These are phyloP conservation scores for Domatiomyces catenatus DNA, from an alignment of 2,329 filamentous ascomycete species.

Conservation along the genomic window DNA sequence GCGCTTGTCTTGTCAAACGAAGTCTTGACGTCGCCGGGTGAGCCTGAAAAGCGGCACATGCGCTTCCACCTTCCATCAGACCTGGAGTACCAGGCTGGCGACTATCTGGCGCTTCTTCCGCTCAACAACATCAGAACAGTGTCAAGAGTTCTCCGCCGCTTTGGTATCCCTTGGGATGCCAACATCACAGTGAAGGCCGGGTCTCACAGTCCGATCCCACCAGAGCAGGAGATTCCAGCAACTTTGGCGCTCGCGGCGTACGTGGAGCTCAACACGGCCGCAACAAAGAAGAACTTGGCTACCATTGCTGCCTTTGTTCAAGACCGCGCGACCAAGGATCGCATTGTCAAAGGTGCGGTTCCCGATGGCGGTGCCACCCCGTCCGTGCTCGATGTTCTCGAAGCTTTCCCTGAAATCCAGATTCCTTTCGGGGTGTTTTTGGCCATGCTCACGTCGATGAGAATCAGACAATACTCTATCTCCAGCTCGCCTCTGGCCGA, in stretches of 20 bases:
- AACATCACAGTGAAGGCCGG: slow-evolving; percentile 45
- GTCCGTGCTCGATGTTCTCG: slow-evolving; percentile 49
- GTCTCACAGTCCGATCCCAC: slow-evolving; percentile 39
- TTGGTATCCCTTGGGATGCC: slow-evolving; percentile 54
- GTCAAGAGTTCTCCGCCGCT: slow-evolving; percentile 46
- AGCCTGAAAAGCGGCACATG: slow-evolving; percentile 47
- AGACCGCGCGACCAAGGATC: slow-evolving; percentile 2
- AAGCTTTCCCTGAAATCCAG: slow-evolving; percentile 43
- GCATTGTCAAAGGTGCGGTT: neutral
- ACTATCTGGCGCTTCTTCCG: slow-evolving; percentile 61
- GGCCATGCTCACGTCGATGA: slow-evolving; percentile 59
- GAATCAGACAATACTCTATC: slow-evolving; percentile 64
- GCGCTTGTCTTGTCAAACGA: slow-evolving; percentile 42
- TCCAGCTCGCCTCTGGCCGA: slow-evolving; percentile 55
- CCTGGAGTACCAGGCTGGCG: slow-evolving; percentile 54
- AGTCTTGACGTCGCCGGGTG: slow-evolving; percentile 36
- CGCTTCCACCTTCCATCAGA: slow-evolving; percentile 52
- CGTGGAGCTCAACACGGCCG: slow-evolving; percentile 57
- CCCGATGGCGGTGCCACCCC: neutral
- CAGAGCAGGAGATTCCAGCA: slow-evolving; percentile 42
- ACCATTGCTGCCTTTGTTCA: slow-evolving; percentile 7
- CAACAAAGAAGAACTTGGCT: slow-evolving; percentile 42
- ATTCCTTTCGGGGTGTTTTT: slow-evolving; percentile 54
- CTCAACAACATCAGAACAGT: slow-evolving; percentile 51
- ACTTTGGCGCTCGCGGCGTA: slow-evolving; percentile 52